Base-by-base conservation (phyloP, 2,329 filamentous ascomycete genomes). In the Pseudocercospora musae region DNA sequence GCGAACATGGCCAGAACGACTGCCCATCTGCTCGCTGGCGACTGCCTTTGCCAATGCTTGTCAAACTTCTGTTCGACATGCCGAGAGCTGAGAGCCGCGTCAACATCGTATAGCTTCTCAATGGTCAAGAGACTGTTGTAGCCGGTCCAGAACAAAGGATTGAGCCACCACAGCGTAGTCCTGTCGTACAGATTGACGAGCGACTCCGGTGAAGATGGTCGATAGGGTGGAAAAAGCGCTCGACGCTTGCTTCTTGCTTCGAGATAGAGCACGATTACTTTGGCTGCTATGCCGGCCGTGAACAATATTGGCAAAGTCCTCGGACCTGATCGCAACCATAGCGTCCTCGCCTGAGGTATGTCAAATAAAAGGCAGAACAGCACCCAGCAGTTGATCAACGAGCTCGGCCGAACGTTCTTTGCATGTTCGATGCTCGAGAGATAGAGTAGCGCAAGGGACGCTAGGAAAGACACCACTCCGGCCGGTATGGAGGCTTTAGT, bases 161-260 rank as follows among this genome's bases (percentile, higher is more conserved):
- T 77, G n/a, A 78, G 57, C 76, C 76, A 78, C 73, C 72, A 77
- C 52, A 76, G 70, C 2, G 74, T 27, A 42, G 63, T 71, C 9
- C 72, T 71, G 57, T 70, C 73, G 49, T 74, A 67, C 18, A 69
- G 55, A 21, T 61, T 66, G 31, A 61, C 63, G 6, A 65, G 60
- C 20, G 67, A 57, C 44, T 70, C 69, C 0, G 68, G 68, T n/a
- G 66, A 61, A 11, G 61, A 64, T 0, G 63, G 8, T 29, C 61
- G 58, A 29, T 69, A 66, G 11, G 44, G 40, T 11, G 65, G 59
- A 15, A 68, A 59, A 8, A 69, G 57, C 13, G 59, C 61, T 37
- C 55, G 23, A 31, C 57, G 62, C 55, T 71, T 71, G 48, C 59
- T 66, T 29, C 62, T 55, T 8, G 68, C 63, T 50, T 71, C 69